Base-by-base conservation (phyloP, 2,329 filamentous ascomycete genomes). In the Beauveria asiatica region DNA sequence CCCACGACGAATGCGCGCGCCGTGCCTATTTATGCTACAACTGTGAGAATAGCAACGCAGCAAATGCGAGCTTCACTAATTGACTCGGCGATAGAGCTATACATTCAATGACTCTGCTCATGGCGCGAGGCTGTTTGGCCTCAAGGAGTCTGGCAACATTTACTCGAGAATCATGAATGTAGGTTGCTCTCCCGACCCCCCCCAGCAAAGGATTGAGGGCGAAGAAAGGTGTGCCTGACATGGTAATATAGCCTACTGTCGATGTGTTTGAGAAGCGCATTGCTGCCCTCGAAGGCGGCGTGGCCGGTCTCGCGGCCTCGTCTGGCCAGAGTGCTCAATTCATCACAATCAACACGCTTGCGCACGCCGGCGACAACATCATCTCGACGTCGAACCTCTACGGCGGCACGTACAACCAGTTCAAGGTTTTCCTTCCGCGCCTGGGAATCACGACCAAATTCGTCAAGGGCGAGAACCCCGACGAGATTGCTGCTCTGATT, bases 141-240 rank as follows among this genome's bases (percentile, higher is more conserved):
- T 99, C 74, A 95, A 97, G 79, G 92, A 97, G 77, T 89, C 90
- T 69, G 94, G 92, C 76, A 97, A 97, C 78, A 96, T 97, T 74
- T 99, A 99, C 82, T 94, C 88, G 73, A 90, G 94, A 65, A 92
- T 99, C 69, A 91, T 90, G 88, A 97, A 97, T 76, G 89, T 91
- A 70, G 70, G 83, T 75, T 16, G 17, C 27, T 23, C 27, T 7
- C 16, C 46, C 10, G 1, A 3, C 16, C 17, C 42, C 21, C 13
- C 16, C 39, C 5, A 17, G 23, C 7, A 7, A 13, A 23, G 23
- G 23, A 23, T 23, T 23, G 3, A 4, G 23, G 3, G 25, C 23
- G 45, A 33, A 50, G 21, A 49, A 50, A 56, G 2, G 2, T 4
- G 23, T 23, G 3, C 17, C n/a, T 44, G 23, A 55, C 25, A 25